Percentiles rank a stretch among this genome's conserved stretches.
phyloP scores from a whole-genome alignment of 2,329 filamentous ascomycete genomes.

The Fusarium abutilonis region DNA sequence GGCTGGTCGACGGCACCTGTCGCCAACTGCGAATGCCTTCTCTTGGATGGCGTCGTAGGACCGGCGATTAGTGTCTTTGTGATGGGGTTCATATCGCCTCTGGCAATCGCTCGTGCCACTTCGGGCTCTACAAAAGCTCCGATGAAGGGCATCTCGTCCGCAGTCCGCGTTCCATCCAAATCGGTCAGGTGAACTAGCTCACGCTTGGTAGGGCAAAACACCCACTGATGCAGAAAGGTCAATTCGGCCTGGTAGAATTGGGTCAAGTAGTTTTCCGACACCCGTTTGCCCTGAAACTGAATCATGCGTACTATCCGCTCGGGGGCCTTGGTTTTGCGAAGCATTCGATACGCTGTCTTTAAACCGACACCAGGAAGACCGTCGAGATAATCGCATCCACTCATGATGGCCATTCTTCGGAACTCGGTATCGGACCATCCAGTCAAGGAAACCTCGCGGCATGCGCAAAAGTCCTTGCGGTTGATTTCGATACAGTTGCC shows the following conservation, averaged over 20 bases:
- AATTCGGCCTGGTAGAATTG: slow-evolving; percentile 87
- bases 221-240: slow-evolving; percentile 94
- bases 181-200: slow-evolving; percentile 80
- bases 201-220: slow-evolving; percentile 81
- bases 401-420: slow-evolving; percentile 93
- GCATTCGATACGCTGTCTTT: slow-evolving; percentile 90
- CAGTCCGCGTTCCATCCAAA: slow-evolving; percentile 68
- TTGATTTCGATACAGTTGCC: slow-evolving; percentile 94
- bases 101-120: slow-evolving; percentile 77
- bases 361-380: slow-evolving; percentile 86
- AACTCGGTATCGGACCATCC: slow-evolving; percentile 95
- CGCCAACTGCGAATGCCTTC: slow-evolving; percentile 53
- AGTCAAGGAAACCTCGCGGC: slow-evolving; percentile 85
- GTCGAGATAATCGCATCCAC: slow-evolving; percentile 94
- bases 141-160: slow-evolving; percentile 81
- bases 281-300: slow-evolving; percentile 87
- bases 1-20: slow-evolving; percentile 39
- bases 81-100: slow-evolving; percentile 87
- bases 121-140: slow-evolving; percentile 76
- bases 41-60: slow-evolving; percentile 54
- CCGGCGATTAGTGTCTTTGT: slow-evolving; percentile 75
- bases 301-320: slow-evolving; percentile 84
- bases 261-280: slow-evolving; percentile 83
- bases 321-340: slow-evolving; percentile 88
- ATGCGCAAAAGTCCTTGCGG: slow-evolving; percentile 86